These are phyloP conservation scores for Decorospora gaudefroyi DNA, from an alignment of 2,329 filamentous ascomycete genomes.

Conservation along the genomic window DNA sequence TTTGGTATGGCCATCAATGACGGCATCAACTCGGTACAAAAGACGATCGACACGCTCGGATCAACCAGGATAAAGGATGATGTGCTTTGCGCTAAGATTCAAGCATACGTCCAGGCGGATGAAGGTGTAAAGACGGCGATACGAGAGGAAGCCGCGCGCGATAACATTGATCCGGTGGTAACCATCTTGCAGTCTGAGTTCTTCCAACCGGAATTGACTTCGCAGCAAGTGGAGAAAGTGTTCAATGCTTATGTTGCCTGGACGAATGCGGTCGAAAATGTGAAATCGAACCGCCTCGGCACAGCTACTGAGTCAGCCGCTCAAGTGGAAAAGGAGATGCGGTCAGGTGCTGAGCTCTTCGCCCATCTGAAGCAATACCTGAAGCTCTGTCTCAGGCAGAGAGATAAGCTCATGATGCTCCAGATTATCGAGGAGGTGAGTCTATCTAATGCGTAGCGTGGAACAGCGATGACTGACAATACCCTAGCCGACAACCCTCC, in stretches of 20 bases:
- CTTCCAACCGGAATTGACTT: conserved; percentile 70
- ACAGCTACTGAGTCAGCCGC: conserved; percentile 30
- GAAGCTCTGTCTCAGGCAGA: conserved; percentile 86
- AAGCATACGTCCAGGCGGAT: conserved; percentile 74
- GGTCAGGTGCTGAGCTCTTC: conserved; percentile 87
- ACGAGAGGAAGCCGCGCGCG: conserved; percentile 70
- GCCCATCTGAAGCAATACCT: conserved; percentile 93
- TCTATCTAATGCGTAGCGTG: neutral
- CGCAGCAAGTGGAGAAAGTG: conserved; percentile 78
- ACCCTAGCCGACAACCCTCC: conserved; percentile 78
- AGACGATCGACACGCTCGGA: conserved; percentile 77
- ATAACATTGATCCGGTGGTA: conserved; percentile 83
- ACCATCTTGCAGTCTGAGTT: conserved; percentile 79
- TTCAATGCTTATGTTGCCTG: conserved; percentile 97
- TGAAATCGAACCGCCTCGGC: conserved; percentile 40
- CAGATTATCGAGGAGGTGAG: conserved; percentile 81
- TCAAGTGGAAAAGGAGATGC: conserved; percentile 78
- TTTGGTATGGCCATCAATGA: conserved; percentile 91
- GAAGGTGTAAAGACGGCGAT: conserved; percentile 76
- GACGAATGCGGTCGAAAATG: conserved; percentile 89
- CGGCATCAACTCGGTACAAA: conserved; percentile 83
- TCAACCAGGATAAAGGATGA: conserved; percentile 76
- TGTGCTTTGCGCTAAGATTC: conserved; percentile 78
- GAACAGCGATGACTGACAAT: conserved; percentile 21
- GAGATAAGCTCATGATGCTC: conserved; percentile 98